phyloP scores from a whole-genome alignment of 306 rosid species.

The Fragaria vesca region DNA sequence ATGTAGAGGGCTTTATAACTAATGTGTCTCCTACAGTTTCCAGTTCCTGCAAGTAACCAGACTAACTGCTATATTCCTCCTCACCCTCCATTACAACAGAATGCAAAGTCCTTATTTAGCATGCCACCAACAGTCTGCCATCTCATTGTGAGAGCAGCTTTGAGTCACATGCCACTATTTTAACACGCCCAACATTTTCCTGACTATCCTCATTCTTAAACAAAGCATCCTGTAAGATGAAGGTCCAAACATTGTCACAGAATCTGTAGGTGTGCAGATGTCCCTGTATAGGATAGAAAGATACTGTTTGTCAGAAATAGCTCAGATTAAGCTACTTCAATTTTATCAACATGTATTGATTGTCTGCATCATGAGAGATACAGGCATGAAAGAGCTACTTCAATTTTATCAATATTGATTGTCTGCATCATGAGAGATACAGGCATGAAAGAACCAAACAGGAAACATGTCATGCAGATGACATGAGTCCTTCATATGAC shows the following conservation, averaged over 20 bases:
- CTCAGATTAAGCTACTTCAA: neutral
- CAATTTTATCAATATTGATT: too few relatives aligned
- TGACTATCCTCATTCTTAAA: constrained; percentile 65
- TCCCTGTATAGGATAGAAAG: constrained; percentile 51
- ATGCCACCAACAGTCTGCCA: constrained; percentile 22
- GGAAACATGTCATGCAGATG: neutral
- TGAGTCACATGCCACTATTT: constrained; percentile 95
- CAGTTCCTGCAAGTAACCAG: constrained; percentile 33
- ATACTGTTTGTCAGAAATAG: neutral
- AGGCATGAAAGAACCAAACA: neutral
- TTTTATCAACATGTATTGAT: neutral
- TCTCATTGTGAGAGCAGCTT: constrained; percentile 80
- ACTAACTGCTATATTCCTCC: constrained; percentile 17
- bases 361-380: neutral
- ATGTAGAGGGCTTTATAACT: constrained; percentile 35
- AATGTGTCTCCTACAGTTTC: constrained; percentile 33
- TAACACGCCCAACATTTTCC: constrained; percentile 69
- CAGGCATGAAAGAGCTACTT: neutral
- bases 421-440: neutral
- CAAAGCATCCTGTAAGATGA: constrained; percentile 67
- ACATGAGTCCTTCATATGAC: neutral
- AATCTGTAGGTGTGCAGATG: constrained; percentile 97
- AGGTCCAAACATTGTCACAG: constrained; percentile 97
- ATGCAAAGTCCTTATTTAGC: constrained; percentile 14
- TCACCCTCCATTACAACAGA: constrained; percentile 28